Base-by-base conservation (phyloP, 2,329 filamentous ascomycete genomes). In the Aspergillus cejpii region DNA sequence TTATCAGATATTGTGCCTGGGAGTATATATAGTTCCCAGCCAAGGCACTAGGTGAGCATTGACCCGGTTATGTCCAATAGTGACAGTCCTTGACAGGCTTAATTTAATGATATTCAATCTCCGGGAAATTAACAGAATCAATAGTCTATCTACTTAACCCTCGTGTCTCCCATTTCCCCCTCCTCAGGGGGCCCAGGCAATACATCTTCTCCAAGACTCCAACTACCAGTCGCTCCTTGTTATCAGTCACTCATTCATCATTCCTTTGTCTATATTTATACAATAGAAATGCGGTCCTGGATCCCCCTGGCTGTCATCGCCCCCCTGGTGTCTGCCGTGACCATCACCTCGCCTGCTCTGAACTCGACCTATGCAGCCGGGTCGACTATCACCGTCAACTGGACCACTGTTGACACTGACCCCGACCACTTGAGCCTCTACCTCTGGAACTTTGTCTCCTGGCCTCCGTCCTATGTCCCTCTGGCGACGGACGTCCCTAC, bases 361-460 rank as follows among this genome's bases (percentile, higher is more conserved):
- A 69, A 71, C 58, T 55, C 61, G n/a, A 67, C 67, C 46, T 49
- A 69, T 44, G 46, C 54, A 28, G 66, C 66, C 46, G 69, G 69
- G 29, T 51, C 58, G 23, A 59, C 54, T 29, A 49, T 62, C 50
- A 55, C 54, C 31, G 59, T 71, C 29, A 56, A 58, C 24, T 71
- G 69, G 69, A 54, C 56, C 37, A 62, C 56, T 17, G 68, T 71
- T 44, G 66, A 71, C 50, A 71, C 67, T 10, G 69, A 72, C 51
- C 65, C 69, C 14, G 49, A 57, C 26, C 47, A 42, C 29, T 65
- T 72, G 60, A 68, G 65, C 56, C 53, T 72, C 50, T 71, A 65
- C 50, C 64, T 72, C 42, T 67, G 69, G 61, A 71, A 72, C 65
- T 72, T 72, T 54, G 64, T 69, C 50, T 64, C 69, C 55, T 72